Evolutionary conservation across 139 green algal genomes (phyloP).

Genomic region (Ettlia oleoabundans): DNA sequence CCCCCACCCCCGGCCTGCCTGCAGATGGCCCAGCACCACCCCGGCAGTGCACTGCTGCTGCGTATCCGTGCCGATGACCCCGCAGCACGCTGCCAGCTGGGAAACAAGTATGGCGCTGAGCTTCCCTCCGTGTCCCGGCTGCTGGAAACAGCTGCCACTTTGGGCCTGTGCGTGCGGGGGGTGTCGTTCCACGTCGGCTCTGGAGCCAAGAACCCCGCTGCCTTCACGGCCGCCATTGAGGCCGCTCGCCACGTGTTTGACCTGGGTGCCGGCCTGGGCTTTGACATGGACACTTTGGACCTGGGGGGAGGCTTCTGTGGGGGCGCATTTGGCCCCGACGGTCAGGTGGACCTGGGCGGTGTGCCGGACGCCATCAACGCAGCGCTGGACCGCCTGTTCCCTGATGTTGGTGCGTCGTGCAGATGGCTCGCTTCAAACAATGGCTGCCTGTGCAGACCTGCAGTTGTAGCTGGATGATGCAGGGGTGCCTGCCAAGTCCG

Average conservation of each 20-base stretch:
- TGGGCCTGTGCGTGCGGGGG: constrained; percentile 79
- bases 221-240: constrained; percentile 70
- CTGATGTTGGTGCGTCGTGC: constrained; percentile 60
- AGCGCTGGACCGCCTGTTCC: constrained; percentile 89
- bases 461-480: too few relatives aligned
- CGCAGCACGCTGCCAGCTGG: constrained; percentile 56
- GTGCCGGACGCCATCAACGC: constrained; percentile 86
- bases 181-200: constrained; percentile 97
- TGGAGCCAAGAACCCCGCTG: constrained; percentile 80
- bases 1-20: not conserved
- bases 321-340: constrained; percentile 67
- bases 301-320: constrained; percentile 95
- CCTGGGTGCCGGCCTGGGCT: constrained; percentile 72
- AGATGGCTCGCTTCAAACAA: too few relatives aligned
- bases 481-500: not conserved
- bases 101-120: constrained; percentile 86
- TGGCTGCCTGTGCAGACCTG: too few relatives aligned
- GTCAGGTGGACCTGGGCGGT: constrained; percentile 76
- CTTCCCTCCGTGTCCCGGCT: constrained; percentile 48
- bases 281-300: constrained; percentile 92
- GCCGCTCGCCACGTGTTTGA: constrained; percentile 73
- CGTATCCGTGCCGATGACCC: constrained; percentile 90
- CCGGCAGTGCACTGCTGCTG: constrained; percentile 79
- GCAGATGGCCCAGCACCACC: constrained; percentile 69
- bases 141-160: constrained; percentile 32